Percentiles rank a stretch among this genome's conserved stretches.
phyloP scores from a whole-genome alignment of 192 early-diverging fungal species.

The Martensiomyces pterosporus region DNA sequence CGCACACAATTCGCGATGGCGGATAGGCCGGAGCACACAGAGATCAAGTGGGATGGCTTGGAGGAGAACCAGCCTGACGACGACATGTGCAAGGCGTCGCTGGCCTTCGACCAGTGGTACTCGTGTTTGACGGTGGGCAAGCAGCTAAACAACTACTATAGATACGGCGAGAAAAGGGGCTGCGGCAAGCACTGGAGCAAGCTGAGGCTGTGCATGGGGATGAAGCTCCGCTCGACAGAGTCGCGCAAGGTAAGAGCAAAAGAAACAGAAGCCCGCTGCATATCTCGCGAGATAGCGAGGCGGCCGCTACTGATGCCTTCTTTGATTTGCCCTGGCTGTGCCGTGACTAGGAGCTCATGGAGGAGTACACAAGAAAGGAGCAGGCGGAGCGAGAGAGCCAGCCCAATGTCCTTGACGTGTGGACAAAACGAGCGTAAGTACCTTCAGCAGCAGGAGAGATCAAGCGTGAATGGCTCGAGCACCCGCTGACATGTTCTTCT shows the following conservation, averaged over 20 bases:
- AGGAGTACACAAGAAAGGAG: constrained; percentile 21
- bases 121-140: constrained; percentile 43
- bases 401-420: constrained; percentile 48
- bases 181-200: constrained; percentile 46
- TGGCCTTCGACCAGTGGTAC: constrained; percentile 47
- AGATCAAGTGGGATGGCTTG: constrained; percentile 14
- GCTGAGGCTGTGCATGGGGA: constrained; percentile 32
- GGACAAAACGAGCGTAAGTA: constrained; percentile 23
- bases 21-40: not conserved
- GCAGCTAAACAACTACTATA: constrained; percentile 49
- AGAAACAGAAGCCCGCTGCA: no score
- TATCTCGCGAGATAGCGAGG: no score
- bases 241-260: constrained; percentile 7
- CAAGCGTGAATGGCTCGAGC: no score
- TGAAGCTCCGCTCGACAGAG: constrained; percentile 39
- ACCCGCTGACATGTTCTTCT: no score
- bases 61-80: not conserved
- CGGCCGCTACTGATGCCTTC: no score
- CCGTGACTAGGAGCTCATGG: constrained; percentile 18
- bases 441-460: not conserved
- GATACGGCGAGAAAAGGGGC: constrained; percentile 37
- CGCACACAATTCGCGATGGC: not conserved
- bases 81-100: constrained; percentile 43
- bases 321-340: no score
- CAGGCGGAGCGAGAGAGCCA: constrained; percentile 12